Conservation (phyloP, 2,329 filamentous ascomycete genomes). For the Furcasterigmium sp. region DNA sequence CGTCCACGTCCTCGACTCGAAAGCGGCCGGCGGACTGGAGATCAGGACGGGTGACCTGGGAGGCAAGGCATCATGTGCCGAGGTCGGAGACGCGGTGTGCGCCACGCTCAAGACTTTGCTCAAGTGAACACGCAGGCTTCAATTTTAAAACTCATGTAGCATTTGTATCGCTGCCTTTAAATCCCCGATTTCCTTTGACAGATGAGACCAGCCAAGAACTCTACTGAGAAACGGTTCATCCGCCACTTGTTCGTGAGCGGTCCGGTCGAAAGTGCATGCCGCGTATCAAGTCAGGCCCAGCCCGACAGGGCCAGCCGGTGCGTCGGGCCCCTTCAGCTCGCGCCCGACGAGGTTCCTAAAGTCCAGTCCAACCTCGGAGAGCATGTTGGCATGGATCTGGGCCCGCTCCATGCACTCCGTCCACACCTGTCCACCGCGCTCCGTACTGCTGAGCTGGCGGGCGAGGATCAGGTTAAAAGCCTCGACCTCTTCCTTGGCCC, state of each 20-base stretch:
- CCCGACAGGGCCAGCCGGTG: constrained; percentile 28
- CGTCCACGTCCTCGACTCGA: constrained; percentile 51
- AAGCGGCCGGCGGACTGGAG: constrained; percentile 30
- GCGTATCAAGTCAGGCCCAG: constrained; percentile 34
- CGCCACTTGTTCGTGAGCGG: too few species aligned
- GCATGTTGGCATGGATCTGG: constrained; percentile 70
- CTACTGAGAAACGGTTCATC: too few species aligned
- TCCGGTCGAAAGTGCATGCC: too few species aligned
- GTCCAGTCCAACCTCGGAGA: constrained; percentile 83
- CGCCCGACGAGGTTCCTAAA: constrained; percentile 77
- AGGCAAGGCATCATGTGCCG: constrained; percentile 54
- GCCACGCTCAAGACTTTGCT: not conserved
- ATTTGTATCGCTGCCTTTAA: too few species aligned
- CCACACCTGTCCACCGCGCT: constrained; percentile 72
- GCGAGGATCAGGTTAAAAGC: constrained; percentile 80
- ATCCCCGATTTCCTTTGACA: too few species aligned
- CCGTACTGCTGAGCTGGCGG: constrained; percentile 82
- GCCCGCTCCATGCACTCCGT: constrained; percentile 75
- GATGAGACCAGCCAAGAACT: too few species aligned
- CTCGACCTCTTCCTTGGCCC: constrained; percentile 95
- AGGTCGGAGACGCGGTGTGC: constrained; percentile 59
- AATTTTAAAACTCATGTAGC: too few species aligned
- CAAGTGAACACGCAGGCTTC: constrained; percentile 3
- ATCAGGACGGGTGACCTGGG: constrained; percentile 62
- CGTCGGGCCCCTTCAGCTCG: constrained; percentile 31